Evolutionary conservation across 805 yeast species (phyloP).

Genomic region (Groenewaldozyma salmanticensis): DNA sequence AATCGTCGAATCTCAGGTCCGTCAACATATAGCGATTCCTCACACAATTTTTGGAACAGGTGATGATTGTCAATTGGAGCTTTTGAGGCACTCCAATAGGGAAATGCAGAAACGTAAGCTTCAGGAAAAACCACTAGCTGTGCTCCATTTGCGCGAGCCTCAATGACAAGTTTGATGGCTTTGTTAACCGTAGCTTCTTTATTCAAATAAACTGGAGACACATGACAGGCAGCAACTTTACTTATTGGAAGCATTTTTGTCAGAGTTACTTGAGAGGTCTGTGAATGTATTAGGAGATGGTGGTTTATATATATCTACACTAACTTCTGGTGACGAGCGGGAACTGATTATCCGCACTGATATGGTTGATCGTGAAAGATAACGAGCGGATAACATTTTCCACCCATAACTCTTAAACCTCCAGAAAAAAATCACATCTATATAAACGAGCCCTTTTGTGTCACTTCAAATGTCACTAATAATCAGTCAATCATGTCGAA

Average conservation of each 20-base stretch:
- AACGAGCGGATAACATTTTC: too few species aligned
- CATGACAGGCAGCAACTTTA: conserved; percentile 22
- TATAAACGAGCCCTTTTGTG: too few species aligned
- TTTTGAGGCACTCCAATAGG: conserved; percentile 19
- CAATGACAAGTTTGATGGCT: conserved; percentile 13
- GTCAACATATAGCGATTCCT: conserved; percentile 20
- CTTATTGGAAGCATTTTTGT: conserved; percentile 14
- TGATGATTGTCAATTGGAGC: conserved; percentile 23
- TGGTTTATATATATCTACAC: too few species aligned
- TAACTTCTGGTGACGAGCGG: too few species aligned
- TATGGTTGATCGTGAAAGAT: too few species aligned
- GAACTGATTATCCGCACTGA: too few species aligned
- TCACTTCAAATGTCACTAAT: too few species aligned
- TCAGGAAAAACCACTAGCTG: conserved; percentile 19
- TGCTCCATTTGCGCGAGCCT: conserved; percentile 20
- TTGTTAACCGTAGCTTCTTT: conserved; percentile 19
- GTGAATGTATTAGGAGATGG: too few species aligned
- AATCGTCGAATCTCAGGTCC: conserved; percentile 19
- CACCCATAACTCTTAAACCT: too few species aligned
- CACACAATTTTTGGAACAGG: conserved; percentile 15
- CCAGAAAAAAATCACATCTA: too few species aligned
- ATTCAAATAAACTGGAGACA: conserved; percentile 18
- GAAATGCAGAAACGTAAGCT: conserved; percentile 20
- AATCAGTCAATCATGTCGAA: too few species aligned
- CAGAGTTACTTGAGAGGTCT: not conserved